A percentile compares a stretch with the other conserved stretches of the same genome.
phyloP scores from a whole-genome alignment of 495 filamentous ascomycete species.

The Letharia lupina region DNA sequence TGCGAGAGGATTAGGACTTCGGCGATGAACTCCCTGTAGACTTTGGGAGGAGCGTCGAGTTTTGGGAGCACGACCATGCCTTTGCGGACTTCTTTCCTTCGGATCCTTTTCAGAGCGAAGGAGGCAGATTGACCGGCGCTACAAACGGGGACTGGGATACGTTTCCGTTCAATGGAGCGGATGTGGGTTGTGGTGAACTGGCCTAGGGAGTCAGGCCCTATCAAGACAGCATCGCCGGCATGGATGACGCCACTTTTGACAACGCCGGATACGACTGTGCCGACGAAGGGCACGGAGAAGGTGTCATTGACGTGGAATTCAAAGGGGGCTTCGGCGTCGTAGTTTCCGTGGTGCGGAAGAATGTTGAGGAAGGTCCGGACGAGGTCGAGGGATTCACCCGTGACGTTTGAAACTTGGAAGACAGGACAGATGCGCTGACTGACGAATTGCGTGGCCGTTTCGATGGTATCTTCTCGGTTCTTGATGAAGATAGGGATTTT shows the following conservation, averaged over 20 bases:
- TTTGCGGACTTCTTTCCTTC: constrained; percentile 91
- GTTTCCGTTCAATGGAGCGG: constrained; percentile 89
- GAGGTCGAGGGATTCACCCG: constrained; percentile 70
- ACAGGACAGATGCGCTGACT: constrained; percentile 92
- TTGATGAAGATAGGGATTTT: constrained; percentile 99
- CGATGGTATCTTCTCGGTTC: constrained; percentile 80
- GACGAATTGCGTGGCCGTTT: constrained; percentile 93
- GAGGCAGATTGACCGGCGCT: constrained; percentile 88
- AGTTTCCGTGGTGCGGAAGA: constrained; percentile 88
- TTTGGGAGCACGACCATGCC: constrained; percentile 96
- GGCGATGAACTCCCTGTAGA: constrained; percentile 85
- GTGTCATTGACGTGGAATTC: constrained; percentile 97
- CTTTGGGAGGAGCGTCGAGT: constrained; percentile 63
- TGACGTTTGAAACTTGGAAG: constrained; percentile 97
- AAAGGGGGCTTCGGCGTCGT: constrained; percentile 78
- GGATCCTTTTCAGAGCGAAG: constrained; percentile 78
- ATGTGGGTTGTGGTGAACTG: constrained; percentile 87
- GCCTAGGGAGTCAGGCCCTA: constrained; percentile 87
- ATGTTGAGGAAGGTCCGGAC: constrained; percentile 93
- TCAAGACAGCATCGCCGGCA: constrained; percentile 77
- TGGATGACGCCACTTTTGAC: constrained; percentile 84
- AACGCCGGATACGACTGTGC: constrained; percentile 91
- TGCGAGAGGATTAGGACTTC: constrained; percentile 94
- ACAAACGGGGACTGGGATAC: constrained; percentile 80
- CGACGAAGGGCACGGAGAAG: constrained; percentile 97